Evolutionary conservation across 257 asterid genomes (phyloP).

Genomic region (Oldenlandia corymbosa): DNA sequence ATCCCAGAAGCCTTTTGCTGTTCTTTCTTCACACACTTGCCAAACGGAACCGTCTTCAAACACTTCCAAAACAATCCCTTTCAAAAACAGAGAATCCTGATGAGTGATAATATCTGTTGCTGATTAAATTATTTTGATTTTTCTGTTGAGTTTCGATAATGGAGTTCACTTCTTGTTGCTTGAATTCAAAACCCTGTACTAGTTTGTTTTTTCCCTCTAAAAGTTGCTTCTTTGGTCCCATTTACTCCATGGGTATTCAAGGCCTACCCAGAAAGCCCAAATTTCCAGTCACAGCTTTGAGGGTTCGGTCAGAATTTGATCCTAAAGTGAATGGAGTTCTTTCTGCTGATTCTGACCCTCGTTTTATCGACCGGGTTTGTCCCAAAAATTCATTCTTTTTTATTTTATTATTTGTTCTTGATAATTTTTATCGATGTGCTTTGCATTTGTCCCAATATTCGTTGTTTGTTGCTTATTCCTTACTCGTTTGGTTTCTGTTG

Average conservation of each 20-base stretch:
- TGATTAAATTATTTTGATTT: too few species aligned
- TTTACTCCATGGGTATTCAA: conserved; percentile 16
- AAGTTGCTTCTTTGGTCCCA: conserved; percentile 11
- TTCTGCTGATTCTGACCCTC: conserved; percentile 76
- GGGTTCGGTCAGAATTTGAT: conserved; percentile 78
- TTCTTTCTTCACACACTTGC: too few species aligned
- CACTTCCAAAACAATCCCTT: too few species aligned
- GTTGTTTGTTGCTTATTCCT: conserved; percentile 5
- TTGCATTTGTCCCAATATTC: conserved; percentile 22
- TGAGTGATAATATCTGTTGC: too few species aligned
- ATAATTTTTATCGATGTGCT: too few species aligned
- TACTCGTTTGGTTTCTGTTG: background rate
- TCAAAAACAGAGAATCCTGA: too few species aligned
- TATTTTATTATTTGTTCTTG: too few species aligned
- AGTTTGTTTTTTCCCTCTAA: conserved; percentile 30
- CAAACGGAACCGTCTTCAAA: too few species aligned
- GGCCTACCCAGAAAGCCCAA: conserved; percentile 19
- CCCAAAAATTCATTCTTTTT: background rate
- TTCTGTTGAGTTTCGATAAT: too few species aligned
- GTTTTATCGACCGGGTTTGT: conserved; percentile 78
- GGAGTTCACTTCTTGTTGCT: conserved; percentile 44
- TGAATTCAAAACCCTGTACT: conserved; percentile 33
- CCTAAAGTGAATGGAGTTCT: conserved; percentile 62
- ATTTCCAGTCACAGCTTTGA: conserved; percentile 24
- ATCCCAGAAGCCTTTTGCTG: too few species aligned